Percentiles rank a stretch among this genome's conserved stretches.
phyloP scores from a whole-genome alignment of 176 grass and related monocot genomes.

The Triticum turgidum region DNA sequence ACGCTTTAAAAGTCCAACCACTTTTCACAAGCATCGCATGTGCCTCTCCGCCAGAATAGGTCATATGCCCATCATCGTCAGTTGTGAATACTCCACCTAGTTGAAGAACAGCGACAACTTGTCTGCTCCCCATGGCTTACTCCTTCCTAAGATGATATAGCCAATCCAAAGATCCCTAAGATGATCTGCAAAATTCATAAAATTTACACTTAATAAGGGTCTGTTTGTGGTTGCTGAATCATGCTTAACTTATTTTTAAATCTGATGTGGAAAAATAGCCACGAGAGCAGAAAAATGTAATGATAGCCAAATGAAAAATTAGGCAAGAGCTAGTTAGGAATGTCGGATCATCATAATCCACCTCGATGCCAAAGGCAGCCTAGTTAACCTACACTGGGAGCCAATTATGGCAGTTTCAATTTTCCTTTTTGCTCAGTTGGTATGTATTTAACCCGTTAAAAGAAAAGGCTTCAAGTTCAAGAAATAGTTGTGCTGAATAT shows the following conservation, averaged over 20 bases:
- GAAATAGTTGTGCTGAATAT: slow-evolving; percentile 1
- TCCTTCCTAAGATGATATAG: background rate
- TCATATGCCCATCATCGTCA: slow-evolving; percentile 58
- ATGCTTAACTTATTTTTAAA: background rate
- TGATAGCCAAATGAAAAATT: background rate
- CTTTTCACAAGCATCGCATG: slow-evolving; percentile 68
- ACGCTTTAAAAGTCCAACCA: slow-evolving; percentile 49
- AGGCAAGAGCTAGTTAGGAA: background rate
- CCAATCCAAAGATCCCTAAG: slow-evolving; percentile 9
- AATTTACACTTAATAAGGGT: background rate
- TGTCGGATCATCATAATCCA: background rate
- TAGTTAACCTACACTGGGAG: slow-evolving; percentile 4
- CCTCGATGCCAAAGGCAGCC: background rate
- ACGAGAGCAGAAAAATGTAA: background rate
- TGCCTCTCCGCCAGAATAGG: slow-evolving; percentile 73
- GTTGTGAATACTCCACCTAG: slow-evolving; percentile 63
- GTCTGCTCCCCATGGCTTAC: slow-evolving; percentile 41
- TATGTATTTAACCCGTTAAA: background rate
- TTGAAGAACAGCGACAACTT: slow-evolving; percentile 71
- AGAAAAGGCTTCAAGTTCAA: background rate
- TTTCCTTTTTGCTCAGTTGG: background rate
- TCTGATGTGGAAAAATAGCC: background rate
- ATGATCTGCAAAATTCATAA: slow-evolving; percentile 23
- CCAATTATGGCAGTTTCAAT: background rate
- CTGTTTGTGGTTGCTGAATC: background rate